Conservation (phyloP, 371 early-diverging fungal genomes). For the Mucor plumbeus region DNA sequence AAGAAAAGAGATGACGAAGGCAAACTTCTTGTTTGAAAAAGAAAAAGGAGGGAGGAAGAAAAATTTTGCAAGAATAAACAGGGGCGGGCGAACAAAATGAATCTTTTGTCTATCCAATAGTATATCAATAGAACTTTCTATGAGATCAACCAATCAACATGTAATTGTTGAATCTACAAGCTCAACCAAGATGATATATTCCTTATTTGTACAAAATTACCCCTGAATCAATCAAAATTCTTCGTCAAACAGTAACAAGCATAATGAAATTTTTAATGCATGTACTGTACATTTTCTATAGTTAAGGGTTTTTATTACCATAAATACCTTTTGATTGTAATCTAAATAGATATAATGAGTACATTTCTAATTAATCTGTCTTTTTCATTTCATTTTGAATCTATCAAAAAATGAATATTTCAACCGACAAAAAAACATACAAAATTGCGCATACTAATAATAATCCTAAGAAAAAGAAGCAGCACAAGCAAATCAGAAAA, state of each 20-base stretch:
- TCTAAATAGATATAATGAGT: neutral
- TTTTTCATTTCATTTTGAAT: neutral
- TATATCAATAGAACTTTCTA: neutral
- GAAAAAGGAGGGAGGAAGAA: neutral
- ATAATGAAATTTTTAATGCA: constrained; percentile 7
- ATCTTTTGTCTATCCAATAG: neutral
- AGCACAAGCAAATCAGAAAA: neutral
- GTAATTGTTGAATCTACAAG: no score
- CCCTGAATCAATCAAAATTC: neutral
- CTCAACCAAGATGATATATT: neutral
- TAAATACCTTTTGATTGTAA: neutral
- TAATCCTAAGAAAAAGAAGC: neutral
- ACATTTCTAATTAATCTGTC: neutral
- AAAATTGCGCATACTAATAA: neutral
- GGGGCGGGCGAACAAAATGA: neutral
- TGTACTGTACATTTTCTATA: neutral
- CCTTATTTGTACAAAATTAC: neutral
- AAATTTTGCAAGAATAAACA: neutral
- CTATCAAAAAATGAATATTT: neutral
- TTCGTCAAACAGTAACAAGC: neutral
- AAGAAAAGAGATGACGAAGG: constrained; percentile 31
- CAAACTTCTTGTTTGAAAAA: constrained; percentile 5
- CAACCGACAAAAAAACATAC: neutral
- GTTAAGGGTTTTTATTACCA: neutral
- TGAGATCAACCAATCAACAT: neutral